Conservation (phyloP, 2,329 filamentous ascomycete species). For the Aspergillus fumigatiaffinis region DNA sequence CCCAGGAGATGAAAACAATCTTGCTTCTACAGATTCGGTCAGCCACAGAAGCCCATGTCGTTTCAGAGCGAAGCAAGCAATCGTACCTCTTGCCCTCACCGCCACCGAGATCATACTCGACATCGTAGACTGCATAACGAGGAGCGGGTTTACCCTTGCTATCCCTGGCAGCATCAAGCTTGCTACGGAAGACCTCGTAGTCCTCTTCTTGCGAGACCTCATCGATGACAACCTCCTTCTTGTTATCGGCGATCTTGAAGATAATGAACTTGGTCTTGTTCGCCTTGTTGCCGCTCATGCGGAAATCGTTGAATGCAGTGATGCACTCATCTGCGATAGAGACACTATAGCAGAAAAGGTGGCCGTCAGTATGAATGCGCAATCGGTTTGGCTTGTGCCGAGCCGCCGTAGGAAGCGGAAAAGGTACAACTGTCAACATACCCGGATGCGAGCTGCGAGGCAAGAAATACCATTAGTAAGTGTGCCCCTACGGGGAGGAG, state of each 20-base stretch:
- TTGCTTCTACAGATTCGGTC: conserved; percentile 39
- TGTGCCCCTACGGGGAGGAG: not conserved
- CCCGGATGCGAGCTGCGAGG: conserved; percentile 34
- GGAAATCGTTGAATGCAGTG: conserved; percentile 45
- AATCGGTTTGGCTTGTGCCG: not conserved
- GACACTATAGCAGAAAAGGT: conserved; percentile 33
- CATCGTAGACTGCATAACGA: conserved; percentile 49
- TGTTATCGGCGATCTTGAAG: conserved; percentile 50
- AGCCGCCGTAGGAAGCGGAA: conserved; percentile 1
- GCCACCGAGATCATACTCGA: conserved; percentile 46
- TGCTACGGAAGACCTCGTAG: conserved; percentile 47
- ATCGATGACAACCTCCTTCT: conserved; percentile 48
- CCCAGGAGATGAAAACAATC: conserved; percentile 51
- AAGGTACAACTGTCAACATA: conserved; percentile 17
- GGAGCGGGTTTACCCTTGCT: conserved; percentile 42
- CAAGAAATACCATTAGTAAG: conserved; percentile 6
- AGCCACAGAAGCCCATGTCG: conserved; percentile 6
- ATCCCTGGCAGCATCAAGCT: conserved; percentile 42
- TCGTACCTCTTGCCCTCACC: conserved; percentile 48
- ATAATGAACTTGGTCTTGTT: conserved; percentile 47
- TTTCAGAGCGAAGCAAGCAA: not conserved
- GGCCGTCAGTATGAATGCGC: conserved; percentile 16
- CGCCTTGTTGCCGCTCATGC: conserved; percentile 36
- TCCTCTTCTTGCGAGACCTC: conserved; percentile 42
- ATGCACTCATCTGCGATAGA: conserved; percentile 46